Evolutionary conservation across 441 rosid genomes (phyloP).

Genomic region (Erodium texanum): DNA sequence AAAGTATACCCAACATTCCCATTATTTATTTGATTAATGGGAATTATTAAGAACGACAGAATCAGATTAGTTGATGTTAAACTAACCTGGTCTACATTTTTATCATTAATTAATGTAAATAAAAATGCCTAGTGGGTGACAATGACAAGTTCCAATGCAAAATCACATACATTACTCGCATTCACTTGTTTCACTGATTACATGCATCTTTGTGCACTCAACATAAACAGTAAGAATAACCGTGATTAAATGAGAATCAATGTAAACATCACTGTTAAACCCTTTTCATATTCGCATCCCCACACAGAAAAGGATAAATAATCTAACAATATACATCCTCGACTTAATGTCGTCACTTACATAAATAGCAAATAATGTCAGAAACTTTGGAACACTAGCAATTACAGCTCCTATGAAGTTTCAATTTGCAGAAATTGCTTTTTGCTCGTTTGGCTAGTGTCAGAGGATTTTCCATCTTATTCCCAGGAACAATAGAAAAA

Average conservation of each 20-base stretch:
- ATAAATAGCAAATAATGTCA: not conserved
- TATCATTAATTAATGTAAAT: not conserved
- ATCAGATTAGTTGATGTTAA: not conserved
- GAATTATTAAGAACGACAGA: not conserved
- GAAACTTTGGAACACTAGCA: not conserved
- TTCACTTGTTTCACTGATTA: not conserved
- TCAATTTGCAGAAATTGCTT: not conserved
- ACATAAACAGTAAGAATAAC: no score
- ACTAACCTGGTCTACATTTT: not conserved
- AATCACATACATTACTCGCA: not conserved
- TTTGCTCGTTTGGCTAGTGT: not conserved
- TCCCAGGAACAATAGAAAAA: constrained; percentile 22
- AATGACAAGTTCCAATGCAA: not conserved
- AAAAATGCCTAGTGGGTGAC: not conserved
- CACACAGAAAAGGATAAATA: no score
- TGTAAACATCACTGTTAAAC: no score
- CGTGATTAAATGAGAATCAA: no score
- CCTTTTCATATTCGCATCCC: no score
- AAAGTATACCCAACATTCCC: not conserved
- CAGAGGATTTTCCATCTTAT: not conserved
- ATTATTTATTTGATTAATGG: not conserved
- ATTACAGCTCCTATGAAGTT: not conserved
- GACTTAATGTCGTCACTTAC: no score
- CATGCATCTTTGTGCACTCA: no score
- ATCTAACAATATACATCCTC: no score